Percentiles rank a stretch among this genome's conserved stretches.
phyloP scores from a whole-genome alignment of 2,329 filamentous ascomycete genomes.

The Rosellinia necatrix region DNA sequence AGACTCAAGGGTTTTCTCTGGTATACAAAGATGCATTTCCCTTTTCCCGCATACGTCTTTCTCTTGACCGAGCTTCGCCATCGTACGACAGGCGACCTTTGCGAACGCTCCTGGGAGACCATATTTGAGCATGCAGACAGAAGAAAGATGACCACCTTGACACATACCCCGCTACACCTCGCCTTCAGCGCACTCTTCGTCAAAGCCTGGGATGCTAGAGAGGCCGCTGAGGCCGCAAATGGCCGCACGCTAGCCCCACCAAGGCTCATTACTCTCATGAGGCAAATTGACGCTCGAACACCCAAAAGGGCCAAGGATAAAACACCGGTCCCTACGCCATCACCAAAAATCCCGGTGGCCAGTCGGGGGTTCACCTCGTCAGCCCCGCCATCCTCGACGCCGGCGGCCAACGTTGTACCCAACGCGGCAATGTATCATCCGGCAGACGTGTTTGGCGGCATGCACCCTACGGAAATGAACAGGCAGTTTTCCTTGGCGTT shows the following conservation, averaged over 20 bases:
- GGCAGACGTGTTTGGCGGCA: slow-evolving; percentile 31
- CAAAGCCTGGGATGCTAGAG: slow-evolving; percentile 65
- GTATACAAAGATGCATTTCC: slow-evolving; percentile 64
- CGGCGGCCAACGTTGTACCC: slow-evolving; percentile 20
- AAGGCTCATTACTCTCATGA: slow-evolving; percentile 52
- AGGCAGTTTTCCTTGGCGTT: slow-evolving; percentile 39
- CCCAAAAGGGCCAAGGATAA: slow-evolving; percentile 43
- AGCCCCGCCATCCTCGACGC: slow-evolving; percentile 21
- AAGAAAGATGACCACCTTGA: slow-evolving; percentile 53
- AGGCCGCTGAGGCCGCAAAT: slow-evolving; percentile 50
- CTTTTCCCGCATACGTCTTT: slow-evolving; percentile 65
- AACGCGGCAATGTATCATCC: slow-evolving; percentile 32
- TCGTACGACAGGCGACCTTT: slow-evolving; percentile 57
- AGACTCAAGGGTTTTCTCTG: slow-evolving; percentile 58
- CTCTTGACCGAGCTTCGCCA: slow-evolving; percentile 59
- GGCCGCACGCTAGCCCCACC: slow-evolving; percentile 52
- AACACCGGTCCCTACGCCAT: slow-evolving; percentile 37
- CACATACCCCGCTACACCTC: slow-evolving; percentile 61
- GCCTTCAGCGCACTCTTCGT: slow-evolving; percentile 63
- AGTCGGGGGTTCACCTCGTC: slow-evolving; percentile 30
- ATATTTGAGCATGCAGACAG: slow-evolving; percentile 60
- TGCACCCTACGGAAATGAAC: slow-evolving; percentile 35
- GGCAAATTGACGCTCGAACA: slow-evolving; percentile 45
- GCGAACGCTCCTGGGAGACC: slow-evolving; percentile 63
- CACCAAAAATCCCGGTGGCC: slow-evolving; percentile 35